Evolutionary conservation across 345 rosid species (phyloP), one percentile per base, ranked within the genome.

Genomic region (Populus ilicifolia): DNA sequence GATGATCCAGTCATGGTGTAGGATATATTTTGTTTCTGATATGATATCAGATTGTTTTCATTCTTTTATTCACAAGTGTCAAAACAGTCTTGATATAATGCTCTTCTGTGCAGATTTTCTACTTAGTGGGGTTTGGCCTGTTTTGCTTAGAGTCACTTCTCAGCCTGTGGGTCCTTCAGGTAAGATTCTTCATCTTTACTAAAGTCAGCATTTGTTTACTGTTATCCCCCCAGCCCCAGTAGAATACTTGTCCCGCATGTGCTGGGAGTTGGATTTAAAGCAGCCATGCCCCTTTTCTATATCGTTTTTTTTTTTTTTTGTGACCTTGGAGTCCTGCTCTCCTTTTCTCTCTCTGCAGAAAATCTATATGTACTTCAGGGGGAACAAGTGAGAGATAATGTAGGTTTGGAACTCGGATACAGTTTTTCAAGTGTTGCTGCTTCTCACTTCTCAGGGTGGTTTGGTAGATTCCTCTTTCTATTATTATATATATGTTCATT

Each of bases 121-220:
- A 89, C 88, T 84, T 94, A 50, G 78, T 96, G 77, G 99, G 99
- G 29, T 92, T 94, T 23, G 98, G 87, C 75, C 84, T 96, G 76
- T 96, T 96, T 80, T 91, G 96, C 88, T 82, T 94, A 73, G 99
- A 96, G 85, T 81, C 94, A 12, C 87, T 96, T 71, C 86, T 96
- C 71, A 96, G 99, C 85, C 83, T 94, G 75, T 96, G 98, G 98
- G 99, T 96, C 80, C 88, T 96, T 77, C 99, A 96, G 96, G 99
- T 94, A 72, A 82, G 84, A 74, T 44, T 64, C 56, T 12, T 10
- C 17, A 27, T 17, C 21, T 39, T 4, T 54, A 35, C 11, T 8
- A 38, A 33, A 67, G 7, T 69, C 3, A 41, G 38, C 13, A 44
- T 48, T 41, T 38, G 20, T 75, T 17, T 38, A n/a, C 5, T 11